Conservation (phyloP, 2,329 filamentous ascomycete species). For the Metarhizium rileyi region DNA sequence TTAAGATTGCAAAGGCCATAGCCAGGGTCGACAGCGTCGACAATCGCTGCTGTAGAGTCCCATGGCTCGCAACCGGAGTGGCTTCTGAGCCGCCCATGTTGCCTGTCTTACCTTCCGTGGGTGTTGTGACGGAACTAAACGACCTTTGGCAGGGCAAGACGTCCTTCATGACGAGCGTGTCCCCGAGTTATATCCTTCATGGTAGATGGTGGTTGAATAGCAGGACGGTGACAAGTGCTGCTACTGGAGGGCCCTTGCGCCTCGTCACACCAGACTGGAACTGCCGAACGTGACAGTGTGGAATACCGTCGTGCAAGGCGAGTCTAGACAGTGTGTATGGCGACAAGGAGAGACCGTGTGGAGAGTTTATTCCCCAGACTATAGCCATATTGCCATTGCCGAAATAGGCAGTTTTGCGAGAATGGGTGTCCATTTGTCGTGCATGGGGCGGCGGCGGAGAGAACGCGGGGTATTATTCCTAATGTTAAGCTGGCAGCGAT, state of each 20-base stretch:
- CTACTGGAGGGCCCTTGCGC: background rate
- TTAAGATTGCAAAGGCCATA: slow-evolving; percentile 35
- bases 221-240: background rate
- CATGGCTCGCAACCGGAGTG: background rate
- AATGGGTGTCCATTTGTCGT: background rate
- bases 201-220: too few species aligned
- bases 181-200: background rate
- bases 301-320: background rate
- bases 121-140: too few species aligned
- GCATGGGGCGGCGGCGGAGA: background rate
- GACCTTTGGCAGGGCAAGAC: background rate
- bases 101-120: background rate
- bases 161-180: background rate
- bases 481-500: too few species aligned
- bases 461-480: background rate
- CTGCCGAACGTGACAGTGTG: background rate
- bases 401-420: background rate
- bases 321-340: background rate
- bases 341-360: too few species aligned
- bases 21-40: slow-evolving; percentile 23
- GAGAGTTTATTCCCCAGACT: too few species aligned
- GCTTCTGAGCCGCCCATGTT: background rate
- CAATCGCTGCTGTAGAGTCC: slow-evolving; percentile 21
- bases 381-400: background rate
- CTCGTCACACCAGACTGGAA: background rate